Conservation (phyloP, 208 protist species). For the Wallacemonas sp. region DNA sequence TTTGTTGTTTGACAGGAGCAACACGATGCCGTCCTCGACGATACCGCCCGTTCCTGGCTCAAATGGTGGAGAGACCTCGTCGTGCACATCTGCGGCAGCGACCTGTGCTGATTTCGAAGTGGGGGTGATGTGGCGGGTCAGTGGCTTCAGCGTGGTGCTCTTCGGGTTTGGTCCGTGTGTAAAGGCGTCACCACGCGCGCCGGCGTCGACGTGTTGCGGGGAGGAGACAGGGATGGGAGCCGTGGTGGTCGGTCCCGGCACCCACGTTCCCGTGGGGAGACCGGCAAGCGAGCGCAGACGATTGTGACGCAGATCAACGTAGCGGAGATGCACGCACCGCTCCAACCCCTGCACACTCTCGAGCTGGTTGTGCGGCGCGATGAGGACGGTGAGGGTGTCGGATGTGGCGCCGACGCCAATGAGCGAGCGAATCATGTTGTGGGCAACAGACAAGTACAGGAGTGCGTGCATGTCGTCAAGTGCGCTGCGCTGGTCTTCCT, state of each 20-base stretch:
- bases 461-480: constrained; percentile 21
- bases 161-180: too few relatives aligned
- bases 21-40: constrained; percentile 12
- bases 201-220: not conserved
- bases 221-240: too few relatives aligned
- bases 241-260: not conserved
- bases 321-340: constrained; percentile 22
- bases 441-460: constrained; percentile 15
- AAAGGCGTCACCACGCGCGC: too few relatives aligned
- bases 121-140: not conserved
- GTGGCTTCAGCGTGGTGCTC: not conserved
- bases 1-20: constrained; percentile 18
- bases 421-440: constrained; percentile 31
- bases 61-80: not conserved
- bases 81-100: not conserved
- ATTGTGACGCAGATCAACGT: constrained; percentile 42
- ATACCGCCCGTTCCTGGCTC: not conserved
- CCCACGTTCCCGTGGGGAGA: constrained; percentile 9
- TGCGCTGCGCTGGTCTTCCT: constrained; percentile 20
- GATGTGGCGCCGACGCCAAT: constrained; percentile 21
- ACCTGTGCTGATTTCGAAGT: not conserved
- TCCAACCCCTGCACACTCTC: constrained; percentile 29
- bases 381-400: constrained; percentile 29
- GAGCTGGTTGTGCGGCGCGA: constrained; percentile 35
- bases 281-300: constrained; percentile 25